Conservation (phyloP, 257 asterid species). For the Thymus mandschuricus region DNA sequence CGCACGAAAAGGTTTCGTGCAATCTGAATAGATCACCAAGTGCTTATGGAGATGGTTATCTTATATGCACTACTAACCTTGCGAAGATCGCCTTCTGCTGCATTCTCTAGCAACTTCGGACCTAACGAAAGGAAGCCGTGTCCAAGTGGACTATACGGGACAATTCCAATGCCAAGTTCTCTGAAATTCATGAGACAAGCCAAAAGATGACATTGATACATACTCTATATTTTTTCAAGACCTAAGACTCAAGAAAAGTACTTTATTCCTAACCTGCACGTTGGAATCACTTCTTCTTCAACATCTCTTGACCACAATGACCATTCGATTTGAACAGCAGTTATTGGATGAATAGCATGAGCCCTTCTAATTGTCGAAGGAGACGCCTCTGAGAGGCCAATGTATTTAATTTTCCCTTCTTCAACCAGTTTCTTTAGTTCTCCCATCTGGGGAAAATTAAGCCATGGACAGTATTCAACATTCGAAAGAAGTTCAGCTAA, state of each 20-base stretch:
- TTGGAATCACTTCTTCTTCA: conserved; percentile 53
- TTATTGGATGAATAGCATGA: conserved; percentile 63
- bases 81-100: conserved; percentile 24
- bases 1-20: no score
- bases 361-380: conserved; percentile 69
- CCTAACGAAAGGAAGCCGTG: conserved; percentile 41
- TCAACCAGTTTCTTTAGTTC: conserved; percentile 65
- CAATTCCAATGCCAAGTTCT: conserved; percentile 46
- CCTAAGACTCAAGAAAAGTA: neutral
- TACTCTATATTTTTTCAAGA: no score
- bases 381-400: conserved; percentile 70
- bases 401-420: conserved; percentile 64
- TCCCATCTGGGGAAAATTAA: conserved; percentile 45
- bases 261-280: conserved; percentile 48
- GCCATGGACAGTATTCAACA: neutral
- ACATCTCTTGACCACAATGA: conserved; percentile 58
- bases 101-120: conserved; percentile 24
- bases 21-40: no score
- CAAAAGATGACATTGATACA: neutral
- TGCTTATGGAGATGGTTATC: no score
- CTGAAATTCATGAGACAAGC: conserved; percentile 27
- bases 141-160: conserved; percentile 43
- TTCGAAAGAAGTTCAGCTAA: no score
- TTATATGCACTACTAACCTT: conserved; percentile 31
- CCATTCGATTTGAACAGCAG: conserved; percentile 63